Base-by-base conservation (phyloP, 345 rosid genomes). In the Arabidopsis suecica region DNA sequence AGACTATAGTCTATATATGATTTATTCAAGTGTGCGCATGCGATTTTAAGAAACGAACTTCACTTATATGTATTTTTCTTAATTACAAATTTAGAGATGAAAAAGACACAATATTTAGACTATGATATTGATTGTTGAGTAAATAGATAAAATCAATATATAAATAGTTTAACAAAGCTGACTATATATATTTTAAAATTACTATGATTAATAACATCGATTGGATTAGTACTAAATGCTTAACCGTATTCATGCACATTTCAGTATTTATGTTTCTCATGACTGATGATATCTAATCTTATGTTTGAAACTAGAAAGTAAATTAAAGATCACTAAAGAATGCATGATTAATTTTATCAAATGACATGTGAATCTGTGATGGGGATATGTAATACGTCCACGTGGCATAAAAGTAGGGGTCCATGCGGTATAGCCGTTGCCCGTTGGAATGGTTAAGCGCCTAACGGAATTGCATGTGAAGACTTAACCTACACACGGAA, bases 401-500 rank as follows among this genome's bases (percentile, higher is more conserved):
- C 74, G 57, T 71, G 58, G 71, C 44, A 6, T n/a, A 9, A 13
- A 32, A 57, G 18, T 12, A 57, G 6, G 40, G 67, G 49, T 36
- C 16, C 58, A 36, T 23, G 75, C 13, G 32, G 37, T 71, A 58
- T 60, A 74, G 61, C 78, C 78, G 72, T 74, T 75, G 53, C 53
- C 78, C 78, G 72, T 74, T 75, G 53, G 25, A 60, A 53, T 75
- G 3, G 38, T 67, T 44, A 54, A 75, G 54, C 34, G 37, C 61
- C 73, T 50, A 76, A 68, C 69, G 22, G 69, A 76, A 53, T 61
- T 42, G 64, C 79, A 68, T 76, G 74, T 76, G 74, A 59, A 34
- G 37, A 23, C 5, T 42, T 60, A 36, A 28, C 32, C 6, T 40
- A 60, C 55, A 60, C 33, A 51, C 79, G 12, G 2, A 61, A 68